Evolutionary conservation across 768 basidiomycete genomes (phyloP), one percentile per base, ranked within the genome.

Genomic region (Trametes sanguinea): DNA sequence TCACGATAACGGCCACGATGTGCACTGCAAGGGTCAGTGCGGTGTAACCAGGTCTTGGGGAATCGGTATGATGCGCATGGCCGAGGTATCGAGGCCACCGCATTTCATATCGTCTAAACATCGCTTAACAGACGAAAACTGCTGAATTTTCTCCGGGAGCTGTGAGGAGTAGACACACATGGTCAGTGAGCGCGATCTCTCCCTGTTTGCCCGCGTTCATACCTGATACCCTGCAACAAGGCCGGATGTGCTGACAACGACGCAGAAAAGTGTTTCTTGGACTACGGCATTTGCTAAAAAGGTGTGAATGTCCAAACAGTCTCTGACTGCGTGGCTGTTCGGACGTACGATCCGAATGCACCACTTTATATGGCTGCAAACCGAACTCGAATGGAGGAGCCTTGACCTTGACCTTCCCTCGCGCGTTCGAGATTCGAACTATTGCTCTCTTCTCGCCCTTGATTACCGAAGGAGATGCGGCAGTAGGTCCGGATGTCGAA

Each of bases 191-290:
- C 51, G 6, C 16, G 43, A n/a, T 14, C 9, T 33, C 5, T 3
- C 6, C n/a, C 11, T 8, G 69, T 80, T 57, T 33, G 2, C 35
- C 35, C 6, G 2, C 6, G 2, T 11, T 37, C 35, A 37, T 37
- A 89, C 91, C 76, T 90, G 88, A 67, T 88, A 87, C n/a, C 78
- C 75, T 11, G 85, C 84, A 0, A 93, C 89, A 7, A 84, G 78
- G 0, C 87, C 91, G 0, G 91, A 94, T 0, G 90, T 91, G 66
- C 86, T 88, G 0, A 90, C 89, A 35, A 89, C 80, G 2, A 88
- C 86, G 69, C 85, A 94, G 70, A 95, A 84, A 0, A 93, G 68
- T 0, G 90, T 92, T 68, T 89, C 88, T 27, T 59, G 47, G 6
- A 71, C 63, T 10, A 53, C 22, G 2, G 54, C 45, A n/a, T 48